Conservation (phyloP, 116 monocot genomes). For the Papilionanthe hybrid region DNA sequence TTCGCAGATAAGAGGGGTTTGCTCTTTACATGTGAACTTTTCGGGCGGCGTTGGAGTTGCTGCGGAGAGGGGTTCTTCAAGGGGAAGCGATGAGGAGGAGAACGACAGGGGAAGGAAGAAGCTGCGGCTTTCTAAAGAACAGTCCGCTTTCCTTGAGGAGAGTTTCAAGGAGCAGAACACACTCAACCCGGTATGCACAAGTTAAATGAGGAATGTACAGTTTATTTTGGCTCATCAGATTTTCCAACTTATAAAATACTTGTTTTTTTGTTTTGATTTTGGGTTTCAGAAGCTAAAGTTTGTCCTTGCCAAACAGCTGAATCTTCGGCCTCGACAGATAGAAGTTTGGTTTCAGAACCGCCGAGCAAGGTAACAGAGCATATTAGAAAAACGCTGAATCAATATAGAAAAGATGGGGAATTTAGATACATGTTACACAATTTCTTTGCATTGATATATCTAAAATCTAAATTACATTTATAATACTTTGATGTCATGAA, state of each 20-base stretch:
- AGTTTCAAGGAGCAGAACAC: no score
- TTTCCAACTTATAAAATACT: not conserved
- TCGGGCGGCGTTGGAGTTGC: not conserved
- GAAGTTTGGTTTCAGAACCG: slow-evolving; percentile 12
- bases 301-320: slow-evolving; percentile 2
- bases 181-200: not conserved
- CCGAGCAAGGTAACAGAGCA: slow-evolving; percentile 3
- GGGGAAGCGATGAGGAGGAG: slow-evolving; percentile 2
- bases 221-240: no score
- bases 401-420: no score
- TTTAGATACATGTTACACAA: no score
- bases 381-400: no score
- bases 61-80: slow-evolving; percentile 11
- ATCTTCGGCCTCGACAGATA: slow-evolving; percentile 4
- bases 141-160: no score
- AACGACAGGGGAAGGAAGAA: not conserved
- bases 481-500: no score
- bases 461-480: no score
- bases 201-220: not conserved
- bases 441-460: no score
- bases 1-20: no score
- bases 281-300: not conserved
- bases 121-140: no score
- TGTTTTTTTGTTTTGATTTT: not conserved
- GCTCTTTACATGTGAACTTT: not conserved